These are phyloP conservation scores for Magnusiomyces ingens DNA, from an alignment of 1,139 yeast species.

Conservation along the genomic window DNA sequence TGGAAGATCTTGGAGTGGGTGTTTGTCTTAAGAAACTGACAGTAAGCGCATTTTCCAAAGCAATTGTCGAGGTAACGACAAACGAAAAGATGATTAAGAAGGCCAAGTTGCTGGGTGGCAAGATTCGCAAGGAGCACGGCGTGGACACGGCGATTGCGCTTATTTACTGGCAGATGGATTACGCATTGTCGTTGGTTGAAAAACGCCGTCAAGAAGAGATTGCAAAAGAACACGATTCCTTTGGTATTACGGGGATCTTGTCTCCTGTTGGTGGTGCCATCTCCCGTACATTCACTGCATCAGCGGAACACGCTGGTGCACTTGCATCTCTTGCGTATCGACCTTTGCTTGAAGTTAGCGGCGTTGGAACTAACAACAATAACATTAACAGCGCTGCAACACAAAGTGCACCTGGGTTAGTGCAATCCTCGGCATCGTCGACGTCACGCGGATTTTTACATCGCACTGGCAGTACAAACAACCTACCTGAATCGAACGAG, in stretches of 20 bases:
- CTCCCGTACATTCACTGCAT: neutral
- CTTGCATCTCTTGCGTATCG: neutral
- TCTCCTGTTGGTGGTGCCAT: neutral
- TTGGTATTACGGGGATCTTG: neutral
- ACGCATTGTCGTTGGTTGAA: constrained; percentile 41
- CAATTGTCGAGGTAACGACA: constrained; percentile 60
- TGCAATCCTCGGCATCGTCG: neutral
- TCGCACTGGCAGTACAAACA: neutral
- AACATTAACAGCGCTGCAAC: neutral
- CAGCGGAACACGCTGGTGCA: neutral
- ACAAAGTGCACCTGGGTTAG: neutral
- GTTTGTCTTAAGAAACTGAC: constrained; percentile 62
- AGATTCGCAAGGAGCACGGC: constrained; percentile 67
- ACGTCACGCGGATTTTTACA: neutral
- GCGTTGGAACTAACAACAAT: neutral
- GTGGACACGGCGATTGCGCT: constrained; percentile 67
- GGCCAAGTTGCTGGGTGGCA: constrained; percentile 56
- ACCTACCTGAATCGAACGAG: neutral
- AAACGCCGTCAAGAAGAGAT: neutral
- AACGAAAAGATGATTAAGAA: constrained; percentile 59
- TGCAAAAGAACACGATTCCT: neutral
- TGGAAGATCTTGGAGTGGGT: constrained; percentile 91
- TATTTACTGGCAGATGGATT: constrained; percentile 73
- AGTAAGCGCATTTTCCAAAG: constrained; percentile 53
- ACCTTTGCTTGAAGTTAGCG: neutral